A percentile compares a stretch with the other conserved stretches of the same genome.
phyloP scores from a whole-genome alignment of 805 yeast genomes.

The Kazachstania viticola region DNA sequence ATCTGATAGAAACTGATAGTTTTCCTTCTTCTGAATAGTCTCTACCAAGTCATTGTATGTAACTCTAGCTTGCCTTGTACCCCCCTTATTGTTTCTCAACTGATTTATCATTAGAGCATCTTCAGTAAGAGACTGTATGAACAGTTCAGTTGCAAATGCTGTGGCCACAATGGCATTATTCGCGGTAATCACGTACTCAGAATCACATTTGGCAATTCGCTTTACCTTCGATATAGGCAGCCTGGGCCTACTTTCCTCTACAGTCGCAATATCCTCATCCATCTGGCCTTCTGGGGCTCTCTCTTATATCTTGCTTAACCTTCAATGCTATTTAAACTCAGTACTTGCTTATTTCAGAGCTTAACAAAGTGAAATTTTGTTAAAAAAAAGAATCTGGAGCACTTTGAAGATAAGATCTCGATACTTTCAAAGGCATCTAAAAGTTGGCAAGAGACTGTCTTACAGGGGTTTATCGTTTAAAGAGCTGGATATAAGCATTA shows the following conservation, averaged over 20 bases:
- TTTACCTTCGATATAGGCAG: constrained; percentile 21
- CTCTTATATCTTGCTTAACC: not conserved
- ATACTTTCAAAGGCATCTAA: too few species aligned
- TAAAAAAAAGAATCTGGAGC: not conserved
- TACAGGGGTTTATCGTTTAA: too few species aligned
- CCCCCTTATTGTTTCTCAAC: constrained; percentile 2
- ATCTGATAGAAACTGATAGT: constrained; percentile 19
- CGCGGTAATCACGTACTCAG: constrained; percentile 16
- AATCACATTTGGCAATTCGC: constrained; percentile 20
- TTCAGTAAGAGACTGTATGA: constrained; percentile 18
- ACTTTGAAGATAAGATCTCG: too few species aligned
- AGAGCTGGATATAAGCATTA: too few species aligned
- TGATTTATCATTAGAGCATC: constrained; percentile 15
- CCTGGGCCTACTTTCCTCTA: constrained; percentile 1
- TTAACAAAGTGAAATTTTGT: not conserved
- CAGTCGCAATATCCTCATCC: not conserved
- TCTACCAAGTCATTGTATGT: constrained; percentile 17
- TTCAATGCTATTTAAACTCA: too few species aligned
- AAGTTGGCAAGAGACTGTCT: too few species aligned
- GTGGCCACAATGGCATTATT: constrained; percentile 20
- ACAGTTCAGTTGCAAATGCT: constrained; percentile 22
- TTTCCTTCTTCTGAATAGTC: constrained; percentile 12
- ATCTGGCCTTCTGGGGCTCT: not conserved
- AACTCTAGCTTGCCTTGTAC: constrained; percentile 7
- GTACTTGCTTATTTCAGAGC: not conserved